phyloP scores from a whole-genome alignment of 73 alveolate species.

The Paramecium bursaria region DNA sequence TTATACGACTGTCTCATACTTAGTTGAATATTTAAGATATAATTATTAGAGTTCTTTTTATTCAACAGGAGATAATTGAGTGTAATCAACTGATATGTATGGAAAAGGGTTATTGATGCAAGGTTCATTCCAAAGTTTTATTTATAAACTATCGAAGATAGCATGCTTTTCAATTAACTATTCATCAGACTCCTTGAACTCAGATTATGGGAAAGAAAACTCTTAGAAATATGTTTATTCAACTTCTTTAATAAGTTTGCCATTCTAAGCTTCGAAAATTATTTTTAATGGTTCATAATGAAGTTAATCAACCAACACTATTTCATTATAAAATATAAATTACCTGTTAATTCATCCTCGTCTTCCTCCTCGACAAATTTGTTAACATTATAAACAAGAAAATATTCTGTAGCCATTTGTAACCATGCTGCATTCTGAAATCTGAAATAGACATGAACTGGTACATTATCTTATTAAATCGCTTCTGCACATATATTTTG shows the following conservation, averaged over 20 bases:
- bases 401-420: conserved; percentile 35
- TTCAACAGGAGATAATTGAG: background rate
- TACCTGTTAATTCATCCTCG: conserved; percentile 13
- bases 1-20: too few relatives aligned
- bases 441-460: background rate
- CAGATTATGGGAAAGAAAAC: conserved; percentile 34
- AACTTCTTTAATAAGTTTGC: background rate
- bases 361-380: background rate
- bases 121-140: conserved; percentile 40
- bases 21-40: too few relatives aligned
- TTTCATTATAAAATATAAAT: too few relatives aligned
- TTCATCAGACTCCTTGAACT: conserved; percentile 27
- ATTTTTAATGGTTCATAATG: conserved; percentile 36
- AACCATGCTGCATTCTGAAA: conserved; percentile 18
- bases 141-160: conserved; percentile 17
- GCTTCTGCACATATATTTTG: background rate
- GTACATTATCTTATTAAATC: background rate
- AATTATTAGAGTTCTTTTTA: conserved; percentile 42
- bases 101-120: conserved; percentile 53
- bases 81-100: conserved; percentile 35
- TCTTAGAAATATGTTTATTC: background rate
- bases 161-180: conserved; percentile 44
- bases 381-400: conserved; percentile 18
- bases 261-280: conserved; percentile 5
- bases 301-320: background rate